Percentiles rank a stretch among this genome's conserved stretches.
Evolutionary conservation across 768 basidiomycete genomes (phyloP).

Genomic region (Mycena pura): DNA sequence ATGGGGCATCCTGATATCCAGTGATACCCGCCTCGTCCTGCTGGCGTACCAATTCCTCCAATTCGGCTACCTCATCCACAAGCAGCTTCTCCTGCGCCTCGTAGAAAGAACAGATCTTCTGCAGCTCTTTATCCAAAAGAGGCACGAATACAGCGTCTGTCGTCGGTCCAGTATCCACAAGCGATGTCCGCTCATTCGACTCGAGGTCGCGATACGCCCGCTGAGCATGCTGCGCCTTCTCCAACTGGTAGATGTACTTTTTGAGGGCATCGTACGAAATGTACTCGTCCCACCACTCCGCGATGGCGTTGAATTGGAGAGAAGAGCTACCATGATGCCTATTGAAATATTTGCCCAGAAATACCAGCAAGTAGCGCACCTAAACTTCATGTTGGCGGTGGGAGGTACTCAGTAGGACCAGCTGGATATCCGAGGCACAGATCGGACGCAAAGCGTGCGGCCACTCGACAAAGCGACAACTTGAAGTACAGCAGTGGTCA

Average conservation of each 20-base stretch:
- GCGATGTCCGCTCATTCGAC: constrained; percentile 62
- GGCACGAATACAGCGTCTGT: constrained; percentile 72
- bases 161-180: constrained; percentile 48
- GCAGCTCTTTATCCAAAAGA: constrained; percentile 81
- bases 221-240: constrained; percentile 71
- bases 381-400: constrained; percentile 61
- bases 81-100: constrained; percentile 77
- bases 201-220: constrained; percentile 62
- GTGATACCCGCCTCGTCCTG: constrained; percentile 67
- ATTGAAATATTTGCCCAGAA: neutral
- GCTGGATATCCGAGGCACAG: neutral
- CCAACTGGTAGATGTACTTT: constrained; percentile 84
- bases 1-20: constrained; percentile 55
- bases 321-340: constrained; percentile 61
- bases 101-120: constrained; percentile 85
- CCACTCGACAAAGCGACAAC: too few relatives aligned
- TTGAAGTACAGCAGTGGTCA: too few relatives aligned
- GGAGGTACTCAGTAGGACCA: neutral
- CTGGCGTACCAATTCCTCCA: constrained; percentile 62
- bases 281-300: constrained; percentile 94
- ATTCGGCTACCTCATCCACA: constrained; percentile 58
- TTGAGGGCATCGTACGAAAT: constrained; percentile 89
- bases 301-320: constrained; percentile 88
- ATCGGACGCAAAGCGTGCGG: too few relatives aligned
- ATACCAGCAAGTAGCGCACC: constrained; percentile 42